Evolutionary conservation across 1,139 yeast species (phyloP).

Genomic region (Taphrina wiesneri): DNA sequence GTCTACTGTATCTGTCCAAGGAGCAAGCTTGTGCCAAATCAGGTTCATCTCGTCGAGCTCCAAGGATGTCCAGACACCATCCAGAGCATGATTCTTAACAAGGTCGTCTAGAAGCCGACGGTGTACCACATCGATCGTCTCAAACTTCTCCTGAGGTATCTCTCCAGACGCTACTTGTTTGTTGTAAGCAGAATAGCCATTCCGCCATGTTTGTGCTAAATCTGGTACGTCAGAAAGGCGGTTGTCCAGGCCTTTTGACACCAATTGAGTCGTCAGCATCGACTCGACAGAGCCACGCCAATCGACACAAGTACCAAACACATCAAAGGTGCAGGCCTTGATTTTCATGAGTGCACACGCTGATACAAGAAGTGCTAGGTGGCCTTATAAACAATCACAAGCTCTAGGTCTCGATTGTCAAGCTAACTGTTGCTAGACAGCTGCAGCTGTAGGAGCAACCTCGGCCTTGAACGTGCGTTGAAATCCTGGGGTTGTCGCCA

Average conservation of each 20-base stretch:
- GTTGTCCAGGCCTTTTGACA: slow-evolving; percentile 8
- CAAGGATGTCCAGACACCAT: not conserved
- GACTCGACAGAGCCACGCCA: slow-evolving; percentile 38
- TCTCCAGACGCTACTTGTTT: slow-evolving; percentile 1
- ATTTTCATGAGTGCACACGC: slow-evolving; percentile 21
- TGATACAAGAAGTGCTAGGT: no score
- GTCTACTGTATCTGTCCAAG: slow-evolving; percentile 38
- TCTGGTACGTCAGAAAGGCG: slow-evolving; percentile 18
- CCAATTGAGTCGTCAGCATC: slow-evolving; percentile 12
- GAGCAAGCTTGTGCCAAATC: slow-evolving; percentile 38
- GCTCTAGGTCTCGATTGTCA: no score
- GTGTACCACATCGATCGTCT: slow-evolving; percentile 37
- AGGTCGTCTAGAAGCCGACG: slow-evolving; percentile 32
- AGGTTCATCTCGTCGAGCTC: slow-evolving; percentile 37
- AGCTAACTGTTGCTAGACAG: no score
- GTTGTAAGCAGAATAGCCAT: slow-evolving; percentile 36
- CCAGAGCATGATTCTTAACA: slow-evolving; percentile 27
- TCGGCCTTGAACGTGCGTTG: no score
- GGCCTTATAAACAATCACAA: no score
- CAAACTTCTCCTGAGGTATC: slow-evolving; percentile 17
- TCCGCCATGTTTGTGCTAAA: slow-evolving; percentile 37
- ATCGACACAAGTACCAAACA: slow-evolving; percentile 40
- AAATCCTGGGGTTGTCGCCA: no score
- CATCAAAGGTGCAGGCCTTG: slow-evolving; percentile 38
- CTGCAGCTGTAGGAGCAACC: no score